Conservation (phyloP, 2,329 filamentous ascomycete genomes). For the Elsinoe fawcettii region DNA sequence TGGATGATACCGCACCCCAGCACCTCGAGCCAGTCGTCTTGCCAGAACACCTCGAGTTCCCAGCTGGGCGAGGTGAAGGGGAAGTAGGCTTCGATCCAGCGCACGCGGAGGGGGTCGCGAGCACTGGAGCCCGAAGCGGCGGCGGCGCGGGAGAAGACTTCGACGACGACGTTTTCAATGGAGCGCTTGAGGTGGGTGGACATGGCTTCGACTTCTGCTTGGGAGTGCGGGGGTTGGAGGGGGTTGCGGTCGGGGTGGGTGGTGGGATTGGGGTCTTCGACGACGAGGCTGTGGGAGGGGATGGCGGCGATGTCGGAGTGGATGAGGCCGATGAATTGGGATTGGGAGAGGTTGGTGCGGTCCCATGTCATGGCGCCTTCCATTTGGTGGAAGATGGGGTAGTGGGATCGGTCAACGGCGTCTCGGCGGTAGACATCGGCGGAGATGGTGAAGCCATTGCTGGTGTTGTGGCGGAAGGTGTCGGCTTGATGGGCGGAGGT, state of each 20-base stretch:
- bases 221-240: slow-evolving; percentile 63
- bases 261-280: slow-evolving; percentile 76
- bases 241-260: slow-evolving; percentile 75
- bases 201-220: slow-evolving; percentile 73
- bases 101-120: slow-evolving; percentile 60
- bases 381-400: slow-evolving; percentile 98
- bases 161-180: slow-evolving; percentile 80
- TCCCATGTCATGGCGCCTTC: slow-evolving; percentile 91
- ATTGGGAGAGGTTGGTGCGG: slow-evolving; percentile 48
- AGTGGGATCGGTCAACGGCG: slow-evolving; percentile 89
- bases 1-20: slow-evolving; percentile 86
- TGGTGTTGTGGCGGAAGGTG: slow-evolving; percentile 64
- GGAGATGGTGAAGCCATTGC: slow-evolving; percentile 77
- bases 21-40: slow-evolving; percentile 90
- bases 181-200: slow-evolving; percentile 80
- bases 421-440: slow-evolving; percentile 94
- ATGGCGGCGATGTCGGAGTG: slow-evolving; percentile 62
- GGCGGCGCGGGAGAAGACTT: slow-evolving; percentile 72
- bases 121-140: slow-evolving; percentile 45
- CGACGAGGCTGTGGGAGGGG: slow-evolving; percentile 64
- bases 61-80: slow-evolving; percentile 93
- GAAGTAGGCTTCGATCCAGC: slow-evolving; percentile 97
- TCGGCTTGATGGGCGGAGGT: slow-evolving; percentile 89
- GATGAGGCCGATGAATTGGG: slow-evolving; percentile 54
- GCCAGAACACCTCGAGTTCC: slow-evolving; percentile 94